Conservation (phyloP, 345 rosid genomes). For the Moricandia arvensis region DNA sequence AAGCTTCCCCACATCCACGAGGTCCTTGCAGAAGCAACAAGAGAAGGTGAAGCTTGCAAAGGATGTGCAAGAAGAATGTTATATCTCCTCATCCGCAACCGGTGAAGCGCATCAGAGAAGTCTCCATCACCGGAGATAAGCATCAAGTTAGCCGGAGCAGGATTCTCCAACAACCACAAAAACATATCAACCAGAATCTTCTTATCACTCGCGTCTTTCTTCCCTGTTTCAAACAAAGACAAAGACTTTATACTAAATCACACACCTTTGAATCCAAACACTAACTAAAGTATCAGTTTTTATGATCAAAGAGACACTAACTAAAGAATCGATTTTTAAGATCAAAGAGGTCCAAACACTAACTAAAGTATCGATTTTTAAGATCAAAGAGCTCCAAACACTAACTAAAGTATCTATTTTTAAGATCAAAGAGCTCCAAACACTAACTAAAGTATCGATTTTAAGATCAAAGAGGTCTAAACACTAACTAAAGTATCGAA, state of each 20-base stretch:
- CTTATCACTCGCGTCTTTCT: constrained; percentile 84
- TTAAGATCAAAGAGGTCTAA: too few relatives aligned
- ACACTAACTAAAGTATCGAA: too few relatives aligned
- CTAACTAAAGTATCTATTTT: not conserved
- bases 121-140: constrained; percentile 79
- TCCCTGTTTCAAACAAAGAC: constrained; percentile 44
- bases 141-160: constrained; percentile 75
- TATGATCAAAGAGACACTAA: not conserved
- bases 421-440: too few relatives aligned
- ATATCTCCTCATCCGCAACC: constrained; percentile 77
- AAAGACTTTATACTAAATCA: not conserved
- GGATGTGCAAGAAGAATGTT: constrained; percentile 83
- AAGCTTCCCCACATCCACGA: constrained; percentile 83
- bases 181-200: constrained; percentile 81
- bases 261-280: not conserved
- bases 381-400: not conserved
- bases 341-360: too few relatives aligned
- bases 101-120: constrained; percentile 82
- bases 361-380: not conserved
- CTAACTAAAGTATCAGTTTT: too few relatives aligned
- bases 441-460: too few relatives aligned
- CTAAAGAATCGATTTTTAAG: too few relatives aligned
- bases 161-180: constrained; percentile 82
- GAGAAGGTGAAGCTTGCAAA: constrained; percentile 48
- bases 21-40: constrained; percentile 68